phyloP scores from a whole-genome alignment of 805 yeast species.

The Kodamaea fukazawae region DNA sequence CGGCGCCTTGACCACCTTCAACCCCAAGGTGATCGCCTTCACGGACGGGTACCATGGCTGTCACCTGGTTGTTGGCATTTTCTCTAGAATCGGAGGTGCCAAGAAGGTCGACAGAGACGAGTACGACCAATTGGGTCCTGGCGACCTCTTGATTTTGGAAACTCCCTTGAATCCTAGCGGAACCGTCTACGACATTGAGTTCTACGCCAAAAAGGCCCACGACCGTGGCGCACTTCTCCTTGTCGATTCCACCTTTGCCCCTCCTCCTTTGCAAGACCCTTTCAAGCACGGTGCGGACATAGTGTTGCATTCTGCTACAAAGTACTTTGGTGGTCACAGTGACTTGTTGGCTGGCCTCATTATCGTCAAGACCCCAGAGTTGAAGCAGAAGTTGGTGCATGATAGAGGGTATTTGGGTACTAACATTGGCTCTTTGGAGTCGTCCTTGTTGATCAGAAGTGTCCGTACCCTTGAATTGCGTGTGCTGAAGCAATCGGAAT shows the following conservation, averaged over 20 bases:
- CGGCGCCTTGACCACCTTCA: constrained; percentile 65
- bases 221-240: constrained; percentile 67
- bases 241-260: constrained; percentile 90
- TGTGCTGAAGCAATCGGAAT: constrained; percentile 60
- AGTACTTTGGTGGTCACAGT: constrained; percentile 94
- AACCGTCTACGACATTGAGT: constrained; percentile 54
- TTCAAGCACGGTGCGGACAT: constrained; percentile 82
- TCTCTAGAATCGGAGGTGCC: constrained; percentile 58
- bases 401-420: constrained; percentile 79
- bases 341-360: constrained; percentile 83
- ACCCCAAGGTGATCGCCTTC: constrained; percentile 72
- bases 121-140: constrained; percentile 46
- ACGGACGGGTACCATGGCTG: constrained; percentile 87
- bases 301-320: constrained; percentile 91
- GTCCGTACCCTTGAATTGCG: constrained; percentile 78
- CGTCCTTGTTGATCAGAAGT: constrained; percentile 72
- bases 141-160: constrained; percentile 85
- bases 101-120: constrained; percentile 46
- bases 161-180: constrained; percentile 90
- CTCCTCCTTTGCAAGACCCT: constrained; percentile 84
- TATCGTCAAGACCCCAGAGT: constrained; percentile 55
- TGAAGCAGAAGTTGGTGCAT: constrained; percentile 43
- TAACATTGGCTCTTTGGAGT: constrained; percentile 73
- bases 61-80: constrained; percentile 63
- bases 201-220: constrained; percentile 71